Evolutionary conservation across 257 asterid genomes (phyloP).

Genomic region (Petrea volubilis): DNA sequence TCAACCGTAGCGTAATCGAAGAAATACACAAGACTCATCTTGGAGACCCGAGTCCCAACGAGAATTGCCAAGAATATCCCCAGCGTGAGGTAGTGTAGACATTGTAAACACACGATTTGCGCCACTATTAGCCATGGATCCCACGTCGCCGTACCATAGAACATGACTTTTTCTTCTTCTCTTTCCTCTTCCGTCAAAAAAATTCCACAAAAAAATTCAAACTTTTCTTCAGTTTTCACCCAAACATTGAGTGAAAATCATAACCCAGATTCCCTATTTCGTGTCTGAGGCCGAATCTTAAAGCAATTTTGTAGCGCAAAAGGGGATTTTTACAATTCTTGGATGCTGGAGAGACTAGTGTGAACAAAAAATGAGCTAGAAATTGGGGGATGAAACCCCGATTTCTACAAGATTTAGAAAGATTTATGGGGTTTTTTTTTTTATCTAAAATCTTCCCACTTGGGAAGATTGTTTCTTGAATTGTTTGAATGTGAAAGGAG

Average conservation of each 20-base stretch:
- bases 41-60: conserved; percentile 82
- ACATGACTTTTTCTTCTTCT: conserved; percentile 54
- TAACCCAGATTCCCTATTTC: conserved; percentile 13
- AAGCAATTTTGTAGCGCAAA: neutral
- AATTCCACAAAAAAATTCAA: neutral
- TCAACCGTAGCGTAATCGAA: conserved; percentile 82
- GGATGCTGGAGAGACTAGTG: neutral
- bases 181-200: conserved; percentile 3
- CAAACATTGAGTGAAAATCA: conserved; percentile 13
- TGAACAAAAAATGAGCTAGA: conserved; percentile 9
- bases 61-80: conserved; percentile 73
- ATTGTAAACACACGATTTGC: conserved; percentile 86
- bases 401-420: neutral
- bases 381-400: conserved; percentile 5
- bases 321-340: conserved; percentile 2
- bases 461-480: neutral
- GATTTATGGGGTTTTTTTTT: neutral
- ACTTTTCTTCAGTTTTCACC: neutral
- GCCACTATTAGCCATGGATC: conserved; percentile 99
- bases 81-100: conserved; percentile 70
- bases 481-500: neutral
- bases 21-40: conserved; percentile 86
- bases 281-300: conserved; percentile 14
- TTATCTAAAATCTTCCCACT: neutral
- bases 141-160: conserved; percentile 95